phyloP scores from a whole-genome alignment of 2,329 filamentous ascomycete genomes.

The Penicillium sp. region DNA sequence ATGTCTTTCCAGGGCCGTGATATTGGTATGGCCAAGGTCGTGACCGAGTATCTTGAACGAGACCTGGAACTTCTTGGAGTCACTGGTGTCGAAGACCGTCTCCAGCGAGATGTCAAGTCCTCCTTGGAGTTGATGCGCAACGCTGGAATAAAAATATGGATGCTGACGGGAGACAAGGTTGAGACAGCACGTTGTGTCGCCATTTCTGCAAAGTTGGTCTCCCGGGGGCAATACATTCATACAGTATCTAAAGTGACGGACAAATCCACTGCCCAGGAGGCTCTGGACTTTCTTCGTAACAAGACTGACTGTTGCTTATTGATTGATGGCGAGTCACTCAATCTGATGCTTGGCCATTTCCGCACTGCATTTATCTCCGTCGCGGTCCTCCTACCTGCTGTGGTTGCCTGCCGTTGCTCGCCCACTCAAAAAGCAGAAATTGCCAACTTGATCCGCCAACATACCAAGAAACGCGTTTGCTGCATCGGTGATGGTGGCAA shows the following conservation, averaged over 20 bases:
- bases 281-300: conserved; percentile 83
- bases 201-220: conserved; percentile 90
- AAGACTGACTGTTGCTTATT: conserved; percentile 86
- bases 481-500: conserved; percentile 98
- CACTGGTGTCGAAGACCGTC: conserved; percentile 95
- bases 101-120: conserved; percentile 93
- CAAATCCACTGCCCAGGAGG: conserved; percentile 82
- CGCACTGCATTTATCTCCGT: conserved; percentile 83
- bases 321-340: conserved; percentile 90
- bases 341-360: conserved; percentile 81
- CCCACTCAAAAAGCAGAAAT: conserved; percentile 97
- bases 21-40: conserved; percentile 75
- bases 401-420: conserved; percentile 95
- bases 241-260: conserved; percentile 84
- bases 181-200: conserved; percentile 97
- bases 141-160: conserved; percentile 99
- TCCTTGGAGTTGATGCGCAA: conserved; percentile 94
- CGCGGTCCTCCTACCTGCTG: conserved; percentile 84
- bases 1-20: conserved; percentile 81
- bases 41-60: conserved; percentile 80
- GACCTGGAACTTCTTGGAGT: conserved; percentile 94
- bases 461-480: conserved; percentile 93
- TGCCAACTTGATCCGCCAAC: conserved; percentile 83
- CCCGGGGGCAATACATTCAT: conserved; percentile 92
- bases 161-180: conserved; percentile 98